Evolutionary conservation across 352 stramenopile genomes (phyloP).

Genomic region (Elongisporangium undulatum): DNA sequence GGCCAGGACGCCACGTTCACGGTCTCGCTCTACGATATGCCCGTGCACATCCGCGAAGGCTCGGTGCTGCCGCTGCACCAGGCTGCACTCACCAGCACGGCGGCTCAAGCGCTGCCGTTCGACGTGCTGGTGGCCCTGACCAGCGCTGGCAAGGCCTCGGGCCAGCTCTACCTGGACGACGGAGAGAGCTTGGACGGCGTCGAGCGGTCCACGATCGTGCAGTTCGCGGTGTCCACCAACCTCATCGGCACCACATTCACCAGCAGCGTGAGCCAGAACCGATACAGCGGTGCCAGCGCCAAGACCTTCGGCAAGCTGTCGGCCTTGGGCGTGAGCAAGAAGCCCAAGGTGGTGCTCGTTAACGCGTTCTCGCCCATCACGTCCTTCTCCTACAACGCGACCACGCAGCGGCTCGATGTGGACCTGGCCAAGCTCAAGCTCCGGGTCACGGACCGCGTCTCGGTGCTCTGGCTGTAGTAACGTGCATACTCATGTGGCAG

Average conservation of each 20-base stretch:
- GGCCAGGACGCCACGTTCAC: constrained; percentile 12
- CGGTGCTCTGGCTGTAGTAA: constrained; percentile 8
- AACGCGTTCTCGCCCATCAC: constrained; percentile 1
- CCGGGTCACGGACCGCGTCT: constrained; percentile 12
- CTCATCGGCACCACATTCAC: constrained; percentile 8
- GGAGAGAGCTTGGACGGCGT: constrained; percentile 21
- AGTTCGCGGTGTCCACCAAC: constrained; percentile 8
- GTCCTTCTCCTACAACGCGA: constrained; percentile 11
- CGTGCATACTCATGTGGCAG: background rate
- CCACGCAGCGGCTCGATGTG: constrained; percentile 17
- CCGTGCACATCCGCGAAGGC: constrained; percentile 23
- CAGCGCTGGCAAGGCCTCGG: constrained; percentile 4
- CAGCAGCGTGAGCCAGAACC: constrained; percentile 12
- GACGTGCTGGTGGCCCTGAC: constrained; percentile 19
- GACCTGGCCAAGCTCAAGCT: constrained; percentile 17
- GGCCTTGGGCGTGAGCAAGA: constrained; percentile 1
- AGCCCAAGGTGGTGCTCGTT: constrained; percentile 5
- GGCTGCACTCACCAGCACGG: constrained; percentile 17
- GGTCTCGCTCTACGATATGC: constrained; percentile 28
- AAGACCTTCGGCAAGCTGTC: constrained; percentile 7
- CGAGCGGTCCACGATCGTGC: constrained; percentile 13
- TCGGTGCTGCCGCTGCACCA: constrained; percentile 26
- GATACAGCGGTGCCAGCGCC: constrained; percentile 11
- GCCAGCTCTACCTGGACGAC: constrained; percentile 30
- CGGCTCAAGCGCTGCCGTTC: constrained; percentile 23